These are phyloP conservation scores for Scopulariopsis brevicaulis DNA, from an alignment of 2,329 filamentous ascomycete species.

Conservation along the genomic window DNA sequence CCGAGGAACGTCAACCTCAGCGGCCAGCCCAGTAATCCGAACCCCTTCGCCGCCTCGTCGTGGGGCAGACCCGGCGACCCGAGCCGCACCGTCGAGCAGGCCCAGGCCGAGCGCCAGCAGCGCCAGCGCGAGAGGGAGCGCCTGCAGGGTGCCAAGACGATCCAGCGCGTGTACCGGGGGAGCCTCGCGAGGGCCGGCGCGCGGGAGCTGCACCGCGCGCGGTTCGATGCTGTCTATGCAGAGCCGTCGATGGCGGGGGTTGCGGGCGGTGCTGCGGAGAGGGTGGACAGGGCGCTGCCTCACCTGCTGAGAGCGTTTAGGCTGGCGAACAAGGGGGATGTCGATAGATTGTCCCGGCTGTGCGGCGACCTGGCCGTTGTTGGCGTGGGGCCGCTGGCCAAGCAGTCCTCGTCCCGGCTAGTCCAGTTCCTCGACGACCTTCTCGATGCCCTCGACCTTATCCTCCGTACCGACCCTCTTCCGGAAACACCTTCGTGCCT, in stretches of 20 bases:
- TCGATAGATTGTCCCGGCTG: conserved; percentile 33
- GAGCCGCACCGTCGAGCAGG: conserved; percentile 62
- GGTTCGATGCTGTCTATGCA: conserved; percentile 51
- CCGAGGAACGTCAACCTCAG: conserved; percentile 90
- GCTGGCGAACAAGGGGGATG: conserved; percentile 29
- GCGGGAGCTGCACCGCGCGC: conserved; percentile 41
- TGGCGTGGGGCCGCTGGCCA: not conserved
- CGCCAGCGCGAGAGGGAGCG: conserved; percentile 73
- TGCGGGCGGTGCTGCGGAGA: conserved; percentile 19
- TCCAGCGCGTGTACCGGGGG: conserved; percentile 79
- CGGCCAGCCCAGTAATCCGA: conserved; percentile 67
- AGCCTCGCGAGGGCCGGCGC: conserved; percentile 50
- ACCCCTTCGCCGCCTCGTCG: conserved; percentile 32
- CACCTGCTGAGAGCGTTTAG: conserved; percentile 41
- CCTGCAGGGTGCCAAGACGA: conserved; percentile 57
- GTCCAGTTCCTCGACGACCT: conserved; percentile 1
- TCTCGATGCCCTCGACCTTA: not conserved
- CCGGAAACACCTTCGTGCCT: not conserved
- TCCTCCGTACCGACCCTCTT: not conserved
- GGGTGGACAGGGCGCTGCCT: conserved; percentile 27
- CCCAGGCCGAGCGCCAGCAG: conserved; percentile 73
- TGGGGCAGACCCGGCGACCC: conserved; percentile 7
- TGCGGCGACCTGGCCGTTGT: conserved; percentile 27
- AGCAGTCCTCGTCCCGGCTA: not conserved
- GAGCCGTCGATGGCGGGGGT: conserved; percentile 11